phyloP scores from a whole-genome alignment of 1,284 basidiomycete genomes.

The Apiotrichum sp. region DNA sequence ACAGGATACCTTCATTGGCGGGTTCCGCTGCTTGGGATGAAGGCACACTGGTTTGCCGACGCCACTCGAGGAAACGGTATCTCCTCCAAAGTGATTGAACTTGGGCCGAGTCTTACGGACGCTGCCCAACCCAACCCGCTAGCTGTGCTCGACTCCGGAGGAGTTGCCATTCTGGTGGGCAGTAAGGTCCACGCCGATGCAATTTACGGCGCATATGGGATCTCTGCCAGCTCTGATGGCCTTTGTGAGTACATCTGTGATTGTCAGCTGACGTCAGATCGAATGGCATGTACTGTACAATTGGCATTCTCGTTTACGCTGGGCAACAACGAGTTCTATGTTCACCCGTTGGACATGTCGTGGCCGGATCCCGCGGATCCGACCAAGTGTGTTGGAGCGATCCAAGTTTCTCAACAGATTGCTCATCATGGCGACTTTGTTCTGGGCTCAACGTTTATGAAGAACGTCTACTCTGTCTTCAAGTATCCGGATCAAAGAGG shows the following conservation, averaged over 20 bases:
- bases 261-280: conserved; percentile 23
- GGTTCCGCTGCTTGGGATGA: conserved; percentile 26
- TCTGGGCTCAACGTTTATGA: conserved; percentile 44
- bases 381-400: conserved; percentile 37
- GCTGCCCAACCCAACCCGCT: conserved; percentile 26
- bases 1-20: conserved; percentile 43
- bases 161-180: conserved; percentile 39
- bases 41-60: conserved; percentile 26
- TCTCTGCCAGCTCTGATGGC: conserved; percentile 32
- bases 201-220: conserved; percentile 37
- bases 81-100: conserved; percentile 18
- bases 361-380: conserved; percentile 34
- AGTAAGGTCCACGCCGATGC: conserved; percentile 29
- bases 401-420: conserved; percentile 35
- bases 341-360: conserved; percentile 46
- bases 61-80: conserved; percentile 21
- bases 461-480: conserved; percentile 46
- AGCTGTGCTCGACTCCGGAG: conserved; percentile 45
- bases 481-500: conserved; percentile 39
- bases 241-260: conserved; percentile 25
- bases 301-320: conserved; percentile 41
- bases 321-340: conserved; percentile 29
- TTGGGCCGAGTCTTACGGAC: conserved; percentile 29
- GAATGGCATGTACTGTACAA: conserved; percentile 41
- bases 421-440: conserved; percentile 41